These are phyloP conservation scores for Daedaleopsis sinensis DNA, from an alignment of 768 basidiomycete genomes.

Conservation along the genomic window DNA sequence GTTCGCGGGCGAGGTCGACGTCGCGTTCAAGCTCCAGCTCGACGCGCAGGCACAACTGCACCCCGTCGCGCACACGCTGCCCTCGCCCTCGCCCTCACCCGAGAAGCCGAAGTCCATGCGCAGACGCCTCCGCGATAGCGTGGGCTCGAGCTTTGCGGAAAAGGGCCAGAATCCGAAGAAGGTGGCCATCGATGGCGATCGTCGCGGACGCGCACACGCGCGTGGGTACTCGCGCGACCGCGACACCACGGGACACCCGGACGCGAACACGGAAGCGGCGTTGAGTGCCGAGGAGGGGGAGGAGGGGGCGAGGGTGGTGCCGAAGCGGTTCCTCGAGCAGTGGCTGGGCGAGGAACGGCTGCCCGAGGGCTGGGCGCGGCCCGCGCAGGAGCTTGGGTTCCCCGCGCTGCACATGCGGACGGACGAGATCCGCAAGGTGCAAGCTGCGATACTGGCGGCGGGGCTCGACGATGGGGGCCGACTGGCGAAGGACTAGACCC, in stretches of 20 bases:
- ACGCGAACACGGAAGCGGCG: too few relatives aligned
- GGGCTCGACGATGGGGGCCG: too few relatives aligned
- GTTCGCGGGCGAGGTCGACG: too few relatives aligned
- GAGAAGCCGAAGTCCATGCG: too few relatives aligned
- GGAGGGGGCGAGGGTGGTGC: slow-evolving; percentile 12
- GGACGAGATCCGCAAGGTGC: not conserved
- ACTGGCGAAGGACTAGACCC: too few relatives aligned
- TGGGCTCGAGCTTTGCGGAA: too few relatives aligned
- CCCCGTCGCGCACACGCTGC: too few relatives aligned
- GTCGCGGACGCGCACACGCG: not conserved
- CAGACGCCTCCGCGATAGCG: too few relatives aligned
- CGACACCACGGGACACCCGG: too few relatives aligned
- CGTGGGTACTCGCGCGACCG: not conserved
- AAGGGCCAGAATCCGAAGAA: not conserved
- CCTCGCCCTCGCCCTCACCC: too few relatives aligned
- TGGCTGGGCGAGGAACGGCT: slow-evolving; percentile 20
- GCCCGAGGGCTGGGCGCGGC: slow-evolving; percentile 22
- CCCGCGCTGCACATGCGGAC: not conserved
- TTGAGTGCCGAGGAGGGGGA: not conserved
- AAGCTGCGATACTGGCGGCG: not conserved
- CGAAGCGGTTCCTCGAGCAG: slow-evolving; percentile 14
- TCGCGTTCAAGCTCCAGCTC: too few relatives aligned
- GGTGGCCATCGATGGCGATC: not conserved
- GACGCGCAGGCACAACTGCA: too few relatives aligned
- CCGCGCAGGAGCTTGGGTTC: slow-evolving; percentile 11